A percentile compares a stretch with the other conserved stretches of the same genome.
Conservation (phyloP, 2,329 filamentous ascomycete genomes). For the Nemania bipapillata region DNA sequence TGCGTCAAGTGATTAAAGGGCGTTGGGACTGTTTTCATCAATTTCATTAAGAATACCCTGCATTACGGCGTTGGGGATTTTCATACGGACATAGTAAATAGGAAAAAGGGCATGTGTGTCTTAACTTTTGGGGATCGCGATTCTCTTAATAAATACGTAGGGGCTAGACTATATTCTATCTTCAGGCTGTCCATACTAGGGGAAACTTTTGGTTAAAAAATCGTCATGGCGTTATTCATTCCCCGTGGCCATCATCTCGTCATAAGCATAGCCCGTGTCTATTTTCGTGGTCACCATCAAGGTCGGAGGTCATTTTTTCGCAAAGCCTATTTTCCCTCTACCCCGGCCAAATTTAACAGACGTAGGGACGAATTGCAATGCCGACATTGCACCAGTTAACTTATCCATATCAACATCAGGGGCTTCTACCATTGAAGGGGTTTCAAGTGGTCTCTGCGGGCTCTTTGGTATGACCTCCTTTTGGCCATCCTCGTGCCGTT, state of each 20-base stretch:
- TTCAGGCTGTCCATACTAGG: neutral
- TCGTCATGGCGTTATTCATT: constrained; percentile 5
- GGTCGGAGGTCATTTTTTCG: constrained; percentile 55
- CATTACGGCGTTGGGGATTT: constrained; percentile 44
- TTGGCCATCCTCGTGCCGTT: constrained; percentile 30
- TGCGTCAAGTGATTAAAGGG: constrained; percentile 77
- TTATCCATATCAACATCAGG: constrained; percentile 69
- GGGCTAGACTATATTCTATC: neutral
- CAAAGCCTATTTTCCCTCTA: constrained; percentile 64
- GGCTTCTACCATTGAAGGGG: constrained; percentile 37
- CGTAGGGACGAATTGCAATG: constrained; percentile 75
- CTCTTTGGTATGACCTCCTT: constrained; percentile 13
- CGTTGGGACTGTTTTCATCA: constrained; percentile 24
- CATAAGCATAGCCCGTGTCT: constrained; percentile 33
- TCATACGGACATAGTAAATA: constrained; percentile 9
- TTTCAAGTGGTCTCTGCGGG: constrained; percentile 33
- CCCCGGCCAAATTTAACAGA: constrained; percentile 73
- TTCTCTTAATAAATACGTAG: constrained; percentile 1
- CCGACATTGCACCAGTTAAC: constrained; percentile 74
- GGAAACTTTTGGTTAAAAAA: neutral
- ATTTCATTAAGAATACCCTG: constrained; percentile 37
- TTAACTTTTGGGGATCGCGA: neutral
- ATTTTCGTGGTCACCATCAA: constrained; percentile 11
- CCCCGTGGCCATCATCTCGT: constrained; percentile 27
- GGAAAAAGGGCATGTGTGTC: neutral